These are phyloP conservation scores for Sugiyamaella marilandica DNA, from an alignment of 805 yeast genomes.

Conservation along the genomic window DNA sequence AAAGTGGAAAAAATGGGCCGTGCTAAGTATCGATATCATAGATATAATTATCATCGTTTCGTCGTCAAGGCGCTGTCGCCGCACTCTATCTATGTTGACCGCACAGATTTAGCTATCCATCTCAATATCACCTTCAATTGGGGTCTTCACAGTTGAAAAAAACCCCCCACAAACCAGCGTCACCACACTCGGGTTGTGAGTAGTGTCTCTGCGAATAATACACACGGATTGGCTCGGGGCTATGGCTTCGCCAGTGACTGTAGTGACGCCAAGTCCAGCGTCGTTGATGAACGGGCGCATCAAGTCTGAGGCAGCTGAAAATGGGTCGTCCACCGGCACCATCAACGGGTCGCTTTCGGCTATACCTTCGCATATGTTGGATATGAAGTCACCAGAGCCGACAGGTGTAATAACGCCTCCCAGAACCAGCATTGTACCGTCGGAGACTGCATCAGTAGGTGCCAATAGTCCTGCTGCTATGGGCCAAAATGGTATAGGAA, in stretches of 20 bases:
- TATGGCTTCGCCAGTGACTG: neutral
- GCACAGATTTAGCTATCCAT: neutral
- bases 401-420: neutral
- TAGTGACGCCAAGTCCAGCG: constrained; percentile 3
- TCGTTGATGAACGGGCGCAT: neutral
- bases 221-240: too few species aligned
- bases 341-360: neutral
- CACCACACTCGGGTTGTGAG: too few species aligned
- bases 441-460: neutral
- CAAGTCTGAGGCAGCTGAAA: neutral
- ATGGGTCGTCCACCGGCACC: neutral
- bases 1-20: too few species aligned
- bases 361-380: neutral
- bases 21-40: too few species aligned
- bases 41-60: too few species aligned
- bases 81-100: neutral
- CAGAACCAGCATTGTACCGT: neutral
- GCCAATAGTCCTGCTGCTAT: neutral
- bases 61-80: neutral
- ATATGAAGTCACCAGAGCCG: neutral
- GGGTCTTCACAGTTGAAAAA: too few species aligned
- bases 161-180: too few species aligned
- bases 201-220: too few species aligned
- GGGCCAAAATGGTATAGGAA: neutral
- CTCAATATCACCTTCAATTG: neutral